phyloP scores from a whole-genome alignment of 148 eudicot species.

The Salicornia ramosissima region DNA sequence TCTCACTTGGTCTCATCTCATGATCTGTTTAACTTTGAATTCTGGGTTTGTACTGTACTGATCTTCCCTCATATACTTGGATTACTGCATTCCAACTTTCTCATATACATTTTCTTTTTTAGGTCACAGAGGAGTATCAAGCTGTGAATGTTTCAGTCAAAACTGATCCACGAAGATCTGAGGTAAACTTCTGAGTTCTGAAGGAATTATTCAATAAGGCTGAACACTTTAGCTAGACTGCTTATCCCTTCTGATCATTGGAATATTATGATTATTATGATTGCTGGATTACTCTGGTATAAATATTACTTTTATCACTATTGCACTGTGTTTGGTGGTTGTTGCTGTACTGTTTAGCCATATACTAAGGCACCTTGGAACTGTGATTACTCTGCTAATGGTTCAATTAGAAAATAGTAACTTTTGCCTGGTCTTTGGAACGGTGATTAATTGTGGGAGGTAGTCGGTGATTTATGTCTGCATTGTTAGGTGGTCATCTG shows the following conservation, averaged over 20 bases:
- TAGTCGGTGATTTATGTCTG: not conserved
- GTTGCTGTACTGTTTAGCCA: not conserved
- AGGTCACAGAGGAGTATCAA: constrained; percentile 80
- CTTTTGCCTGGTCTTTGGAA: not conserved
- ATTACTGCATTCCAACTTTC: not conserved
- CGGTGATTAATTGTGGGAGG: not conserved
- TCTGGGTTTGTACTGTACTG: constrained; percentile 63
- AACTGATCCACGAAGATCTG: constrained; percentile 50
- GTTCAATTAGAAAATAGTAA: not conserved
- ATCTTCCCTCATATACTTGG: not conserved
- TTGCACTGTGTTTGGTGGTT: not conserved
- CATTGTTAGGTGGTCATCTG: not conserved
- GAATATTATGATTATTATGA: not conserved
- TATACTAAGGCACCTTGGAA: not conserved
- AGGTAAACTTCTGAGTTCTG: constrained; percentile 35
- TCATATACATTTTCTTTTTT: constrained; percentile 16
- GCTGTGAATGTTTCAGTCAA: constrained; percentile 75
- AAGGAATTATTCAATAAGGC: not conserved
- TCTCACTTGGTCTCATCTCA: constrained; percentile 69
- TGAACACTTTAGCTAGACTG: not conserved
- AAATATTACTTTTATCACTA: not conserved
- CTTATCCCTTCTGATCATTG: not conserved
- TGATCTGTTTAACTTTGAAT: constrained; percentile 81
- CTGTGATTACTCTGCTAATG: not conserved
- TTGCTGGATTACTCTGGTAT: not conserved